Evolutionary conservation across 805 yeast genomes (phyloP).

Genomic region (Clavispora carvajalis): DNA sequence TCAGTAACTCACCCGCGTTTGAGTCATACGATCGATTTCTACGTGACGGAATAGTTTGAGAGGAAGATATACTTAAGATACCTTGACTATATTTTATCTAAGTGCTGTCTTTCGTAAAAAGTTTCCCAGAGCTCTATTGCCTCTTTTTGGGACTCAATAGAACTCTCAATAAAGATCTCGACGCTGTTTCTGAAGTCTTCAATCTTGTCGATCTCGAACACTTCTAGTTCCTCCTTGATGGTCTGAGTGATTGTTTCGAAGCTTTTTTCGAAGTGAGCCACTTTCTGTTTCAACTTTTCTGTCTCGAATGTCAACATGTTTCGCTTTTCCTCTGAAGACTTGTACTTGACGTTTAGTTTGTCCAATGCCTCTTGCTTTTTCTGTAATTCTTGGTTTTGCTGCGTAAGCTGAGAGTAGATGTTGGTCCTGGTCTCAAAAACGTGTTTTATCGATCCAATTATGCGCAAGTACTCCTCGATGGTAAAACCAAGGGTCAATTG

Average conservation of each 20-base stretch:
- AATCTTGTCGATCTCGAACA: conserved; percentile 70
- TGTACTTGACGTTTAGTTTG: conserved; percentile 40
- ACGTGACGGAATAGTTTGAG: not conserved
- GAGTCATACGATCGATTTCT: conserved; percentile 1
- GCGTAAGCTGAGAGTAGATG: conserved; percentile 36
- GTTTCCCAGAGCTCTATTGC: conserved; percentile 84
- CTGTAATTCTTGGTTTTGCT: conserved; percentile 38
- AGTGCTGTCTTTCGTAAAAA: conserved; percentile 56
- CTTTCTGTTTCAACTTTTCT: conserved; percentile 47
- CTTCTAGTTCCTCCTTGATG: conserved; percentile 62
- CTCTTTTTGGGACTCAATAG: conserved; percentile 91
- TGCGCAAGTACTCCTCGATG: conserved; percentile 78
- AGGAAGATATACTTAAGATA: not conserved
- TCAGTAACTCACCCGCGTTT: not conserved
- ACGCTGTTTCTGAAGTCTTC: conserved; percentile 84
- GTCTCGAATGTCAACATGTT: conserved; percentile 56
- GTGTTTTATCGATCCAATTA: conserved; percentile 67
- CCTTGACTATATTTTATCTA: conserved; percentile 9
- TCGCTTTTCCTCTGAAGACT: conserved; percentile 58
- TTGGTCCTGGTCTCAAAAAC: conserved; percentile 73
- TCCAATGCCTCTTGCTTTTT: conserved; percentile 44
- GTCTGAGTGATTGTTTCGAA: conserved; percentile 61
- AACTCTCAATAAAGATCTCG: conserved; percentile 84
- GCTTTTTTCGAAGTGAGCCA: conserved; percentile 47
- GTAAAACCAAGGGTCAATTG: conserved; percentile 81